Evolutionary conservation across 2,329 filamentous ascomycete species (phyloP), one percentile per base, ranked within the genome.

Genomic region (Fusarium sp.): DNA sequence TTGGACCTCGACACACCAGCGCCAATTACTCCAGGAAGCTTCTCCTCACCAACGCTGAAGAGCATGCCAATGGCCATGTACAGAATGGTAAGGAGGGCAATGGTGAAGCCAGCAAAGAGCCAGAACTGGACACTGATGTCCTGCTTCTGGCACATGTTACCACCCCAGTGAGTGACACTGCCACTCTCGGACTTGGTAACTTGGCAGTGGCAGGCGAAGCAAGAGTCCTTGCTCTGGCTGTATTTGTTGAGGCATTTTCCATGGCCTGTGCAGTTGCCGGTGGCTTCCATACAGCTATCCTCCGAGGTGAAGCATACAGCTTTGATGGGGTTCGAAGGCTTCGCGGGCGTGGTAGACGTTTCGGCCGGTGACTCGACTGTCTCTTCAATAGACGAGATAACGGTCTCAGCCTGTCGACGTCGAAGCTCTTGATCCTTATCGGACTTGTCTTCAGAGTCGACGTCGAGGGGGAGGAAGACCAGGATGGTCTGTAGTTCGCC

Each of bases 1-100:
- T 92, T 94, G 38, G 91, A 87, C 66, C 91, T 89, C 73, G 92
- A 93, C 42, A 99, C 96, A 72, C 96, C 96, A 53, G 96, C 96
- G n/a, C 95, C 94, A 82, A 99, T 95, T 13, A 99, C 96, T 77
- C 95, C 95, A 0, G 96, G 96, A 73, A 98, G 86, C 83, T 95
- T 93, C 85, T 97, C 91, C 81, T 93, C 90, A 38, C 96, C 96
- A 78, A 98, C 93, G 71, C 86, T 91, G 82, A 92, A 96, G 60
- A 99, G 82, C 87, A 97, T 85, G 10, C 92, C 90, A 76, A 98
- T 91, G 16, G 90, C 91, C 80, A 93, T 91, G 42, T 86, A 87
- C 33, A 97, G 84, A 42, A 93, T 83, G 52, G 89, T 88, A 3
- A 96, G 83, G 71, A 97, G 85, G 42, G 91, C 83, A 53, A 98